Percentiles rank a stretch among this genome's conserved stretches.
These are phyloP conservation scores for Xylariales sp. DNA, from an alignment of 2,329 filamentous ascomycete genomes.

Conservation along the genomic window DNA sequence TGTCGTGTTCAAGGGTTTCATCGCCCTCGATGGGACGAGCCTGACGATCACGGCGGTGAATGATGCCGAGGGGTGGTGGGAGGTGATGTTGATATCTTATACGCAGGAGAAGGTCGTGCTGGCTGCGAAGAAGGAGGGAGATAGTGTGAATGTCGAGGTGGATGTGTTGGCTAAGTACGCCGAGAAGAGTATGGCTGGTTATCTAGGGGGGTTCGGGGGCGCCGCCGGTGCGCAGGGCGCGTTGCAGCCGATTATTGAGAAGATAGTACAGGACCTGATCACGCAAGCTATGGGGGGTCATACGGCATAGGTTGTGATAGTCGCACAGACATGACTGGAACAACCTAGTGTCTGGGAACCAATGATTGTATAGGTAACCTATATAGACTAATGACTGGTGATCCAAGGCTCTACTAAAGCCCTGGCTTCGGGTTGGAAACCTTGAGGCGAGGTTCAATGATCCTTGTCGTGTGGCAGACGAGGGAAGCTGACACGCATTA, in stretches of 20 bases:
- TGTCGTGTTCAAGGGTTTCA: slow-evolving; percentile 93
- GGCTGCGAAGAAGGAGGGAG: slow-evolving; percentile 71
- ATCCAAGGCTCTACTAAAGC: too few species aligned
- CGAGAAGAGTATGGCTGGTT: slow-evolving; percentile 82
- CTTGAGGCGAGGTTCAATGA: too few species aligned
- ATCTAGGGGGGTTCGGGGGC: slow-evolving; percentile 50
- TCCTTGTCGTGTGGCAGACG: too few species aligned
- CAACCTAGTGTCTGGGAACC: too few species aligned
- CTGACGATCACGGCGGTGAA: slow-evolving; percentile 85
- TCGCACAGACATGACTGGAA: not conserved
- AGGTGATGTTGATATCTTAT: slow-evolving; percentile 97
- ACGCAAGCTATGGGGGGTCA: slow-evolving; percentile 55
- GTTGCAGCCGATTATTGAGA: slow-evolving; percentile 58
- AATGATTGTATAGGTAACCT: too few species aligned
- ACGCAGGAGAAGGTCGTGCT: slow-evolving; percentile 90
- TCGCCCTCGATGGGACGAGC: slow-evolving; percentile 90
- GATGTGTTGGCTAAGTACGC: slow-evolving; percentile 84
- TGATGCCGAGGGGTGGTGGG: slow-evolving; percentile 76
- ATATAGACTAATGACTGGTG: too few species aligned
- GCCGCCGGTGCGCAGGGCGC: slow-evolving; percentile 44
- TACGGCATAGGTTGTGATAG: slow-evolving; percentile 5
- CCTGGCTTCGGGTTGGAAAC: too few species aligned
- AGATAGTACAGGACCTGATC: slow-evolving; percentile 70
- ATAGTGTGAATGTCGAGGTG: slow-evolving; percentile 87
- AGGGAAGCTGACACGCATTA: too few species aligned